phyloP scores from a whole-genome alignment of 2,329 filamentous ascomycete genomes.

The Ophiostoma tasmaniense region DNA sequence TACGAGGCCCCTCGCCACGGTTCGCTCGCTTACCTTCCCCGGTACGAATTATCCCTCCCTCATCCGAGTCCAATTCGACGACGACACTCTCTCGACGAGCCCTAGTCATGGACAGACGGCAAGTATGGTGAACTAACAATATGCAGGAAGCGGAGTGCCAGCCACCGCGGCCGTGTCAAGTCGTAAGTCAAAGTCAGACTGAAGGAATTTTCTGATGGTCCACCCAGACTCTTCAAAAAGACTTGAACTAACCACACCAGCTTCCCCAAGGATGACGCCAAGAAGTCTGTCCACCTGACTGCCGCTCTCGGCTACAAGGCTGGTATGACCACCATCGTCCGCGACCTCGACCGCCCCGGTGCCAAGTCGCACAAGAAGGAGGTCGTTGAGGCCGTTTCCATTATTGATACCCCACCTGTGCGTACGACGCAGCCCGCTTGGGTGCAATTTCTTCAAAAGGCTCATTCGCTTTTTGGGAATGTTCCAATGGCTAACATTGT shows the following conservation, averaged over 20 bases:
- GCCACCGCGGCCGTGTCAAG: conserved; percentile 62
- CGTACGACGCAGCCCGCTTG: conserved; percentile 76
- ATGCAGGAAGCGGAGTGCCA: conserved; percentile 22
- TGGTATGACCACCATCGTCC: conserved; percentile 99
- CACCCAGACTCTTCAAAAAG: conserved; percentile 10
- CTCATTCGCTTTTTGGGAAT: conserved; percentile 24
- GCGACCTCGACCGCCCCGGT: conserved; percentile 96
- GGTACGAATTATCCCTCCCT: conserved; percentile 18
- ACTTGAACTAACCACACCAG: conserved; percentile 36
- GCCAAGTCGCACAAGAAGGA: conserved; percentile 99
- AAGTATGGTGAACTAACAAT: conserved; percentile 17
- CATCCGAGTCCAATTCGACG: neutral
- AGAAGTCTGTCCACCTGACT: conserved; percentile 98
- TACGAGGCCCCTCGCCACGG: conserved; percentile 88
- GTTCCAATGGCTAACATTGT: conserved; percentile 63
- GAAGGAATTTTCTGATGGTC: neutral
- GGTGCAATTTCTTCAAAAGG: conserved; percentile 23
- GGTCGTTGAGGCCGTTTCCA: conserved; percentile 77
- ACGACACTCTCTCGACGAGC: conserved; percentile 4
- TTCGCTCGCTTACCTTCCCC: conserved; percentile 75
- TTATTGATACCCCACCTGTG: conserved; percentile 94
- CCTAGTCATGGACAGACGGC: neutral
- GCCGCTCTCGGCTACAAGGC: conserved; percentile 99
- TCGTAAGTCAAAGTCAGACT: conserved; percentile 53
- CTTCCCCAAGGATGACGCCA: conserved; percentile 99